Conservation (phyloP, 441 rosid species). For the Bocquillonia castaneifolia region DNA sequence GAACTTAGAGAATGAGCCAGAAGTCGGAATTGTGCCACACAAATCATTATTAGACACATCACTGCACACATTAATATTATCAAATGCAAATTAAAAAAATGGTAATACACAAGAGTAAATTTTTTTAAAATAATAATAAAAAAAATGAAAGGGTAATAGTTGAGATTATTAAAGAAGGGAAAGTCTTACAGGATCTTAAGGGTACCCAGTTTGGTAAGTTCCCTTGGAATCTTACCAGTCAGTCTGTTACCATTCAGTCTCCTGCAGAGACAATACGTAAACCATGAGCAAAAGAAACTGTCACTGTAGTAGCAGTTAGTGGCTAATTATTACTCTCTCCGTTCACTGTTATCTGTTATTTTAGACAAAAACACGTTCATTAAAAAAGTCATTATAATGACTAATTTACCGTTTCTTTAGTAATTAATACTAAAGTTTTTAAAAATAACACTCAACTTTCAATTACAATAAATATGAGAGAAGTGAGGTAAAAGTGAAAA, state of each 20-base stretch:
- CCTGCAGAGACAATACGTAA: slow-evolving; percentile 32
- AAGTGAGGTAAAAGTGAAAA: too few species aligned
- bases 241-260: slow-evolving; percentile 56
- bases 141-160: too few species aligned
- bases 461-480: too few species aligned
- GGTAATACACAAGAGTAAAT: too few species aligned
- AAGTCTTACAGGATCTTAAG: slow-evolving; percentile 57
- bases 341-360: background rate
- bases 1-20: slow-evolving; percentile 62
- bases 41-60: slow-evolving; percentile 58
- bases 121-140: too few species aligned
- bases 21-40: slow-evolving; percentile 68
- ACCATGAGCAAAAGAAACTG: background rate
- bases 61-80: slow-evolving; percentile 29
- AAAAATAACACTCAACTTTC: too few species aligned
- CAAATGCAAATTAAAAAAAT: background rate
- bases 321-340: too few species aligned
- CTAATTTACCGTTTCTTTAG: too few species aligned
- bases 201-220: slow-evolving; percentile 49
- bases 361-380: too few species aligned
- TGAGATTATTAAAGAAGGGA: background rate
- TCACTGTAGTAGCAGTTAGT: too few species aligned
- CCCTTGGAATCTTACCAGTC: slow-evolving; percentile 59
- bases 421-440: too few species aligned
- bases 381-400: too few species aligned